Percentiles rank a stretch among this genome's conserved stretches.
Evolutionary conservation across 176 grass and related monocot species (phyloP).

Genomic region (Echinochloa phyllopogon): DNA sequence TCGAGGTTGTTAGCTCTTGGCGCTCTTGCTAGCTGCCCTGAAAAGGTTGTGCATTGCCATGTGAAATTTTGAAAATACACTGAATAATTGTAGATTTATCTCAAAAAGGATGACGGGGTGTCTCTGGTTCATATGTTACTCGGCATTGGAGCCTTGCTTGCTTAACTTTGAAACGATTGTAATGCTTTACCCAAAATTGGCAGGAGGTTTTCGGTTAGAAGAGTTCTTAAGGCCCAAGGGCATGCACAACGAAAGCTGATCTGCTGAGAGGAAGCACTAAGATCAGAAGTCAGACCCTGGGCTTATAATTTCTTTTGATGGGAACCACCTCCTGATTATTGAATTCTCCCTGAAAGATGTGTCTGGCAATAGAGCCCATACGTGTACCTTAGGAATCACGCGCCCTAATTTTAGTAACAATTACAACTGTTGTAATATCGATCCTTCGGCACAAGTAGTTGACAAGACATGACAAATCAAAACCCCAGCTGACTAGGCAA

Average conservation of each 20-base stretch:
- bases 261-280: neutral
- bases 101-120: no score
- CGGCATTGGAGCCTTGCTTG: neutral
- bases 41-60: constrained; percentile 23
- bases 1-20: neutral
- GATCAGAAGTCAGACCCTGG: neutral
- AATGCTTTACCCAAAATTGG: neutral
- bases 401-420: neutral
- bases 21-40: neutral
- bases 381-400: neutral
- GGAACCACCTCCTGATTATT: no score
- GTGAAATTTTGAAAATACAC: neutral
- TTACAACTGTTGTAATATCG: no score
- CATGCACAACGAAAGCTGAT: neutral
- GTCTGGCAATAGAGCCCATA: neutral
- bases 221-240: neutral
- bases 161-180: neutral
- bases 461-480: no score
- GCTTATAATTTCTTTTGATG: no score
- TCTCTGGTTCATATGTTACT: neutral
- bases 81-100: neutral
- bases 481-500: no score
- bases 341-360: no score
- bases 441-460: no score
- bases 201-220: neutral